phyloP scores from a whole-genome alignment of 257 asterid genomes.

The Prunella vulgaris region DNA sequence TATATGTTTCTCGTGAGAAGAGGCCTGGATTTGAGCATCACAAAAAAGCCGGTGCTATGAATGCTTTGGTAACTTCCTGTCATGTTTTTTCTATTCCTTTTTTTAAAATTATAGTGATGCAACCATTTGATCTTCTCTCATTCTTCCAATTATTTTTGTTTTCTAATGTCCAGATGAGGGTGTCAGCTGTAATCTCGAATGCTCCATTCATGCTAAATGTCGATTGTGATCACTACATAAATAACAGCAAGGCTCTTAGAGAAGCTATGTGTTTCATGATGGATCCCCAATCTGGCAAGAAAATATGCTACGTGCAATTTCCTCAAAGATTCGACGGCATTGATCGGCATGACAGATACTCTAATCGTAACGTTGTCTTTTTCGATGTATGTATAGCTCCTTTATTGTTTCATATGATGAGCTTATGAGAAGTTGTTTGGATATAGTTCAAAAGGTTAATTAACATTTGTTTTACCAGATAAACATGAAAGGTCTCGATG shows the following conservation, averaged over 20 bases:
- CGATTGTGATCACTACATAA: constrained; percentile 97
- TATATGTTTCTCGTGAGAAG: constrained; percentile 97
- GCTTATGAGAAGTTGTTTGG: not conserved
- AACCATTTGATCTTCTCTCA: not conserved
- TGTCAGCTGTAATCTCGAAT: constrained; percentile 92
- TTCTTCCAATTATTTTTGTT: not conserved
- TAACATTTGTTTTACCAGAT: constrained; percentile 41
- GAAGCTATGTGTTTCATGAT: constrained; percentile 99
- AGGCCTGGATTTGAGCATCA: constrained; percentile 97
- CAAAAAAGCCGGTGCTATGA: constrained; percentile 99
- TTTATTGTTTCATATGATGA: not conserved
- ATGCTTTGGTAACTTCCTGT: constrained; percentile 66
- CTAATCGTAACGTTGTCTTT: constrained; percentile 92
- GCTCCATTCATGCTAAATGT: constrained; percentile 94
- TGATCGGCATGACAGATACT: constrained; percentile 91
- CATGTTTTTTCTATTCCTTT: not conserved
- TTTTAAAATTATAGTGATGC: not conserved
- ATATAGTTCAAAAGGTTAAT: constrained; percentile 20
- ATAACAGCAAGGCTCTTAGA: constrained; percentile 91
- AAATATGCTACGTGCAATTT: constrained; percentile 94
- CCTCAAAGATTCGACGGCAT: constrained; percentile 98
- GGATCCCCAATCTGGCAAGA: constrained; percentile 98
- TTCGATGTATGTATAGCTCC: constrained; percentile 62
- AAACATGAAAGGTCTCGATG: constrained; percentile 97
- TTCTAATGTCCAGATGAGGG: constrained; percentile 58